Conservation (phyloP, 306 rosid species). For the Lupinus albus region DNA sequence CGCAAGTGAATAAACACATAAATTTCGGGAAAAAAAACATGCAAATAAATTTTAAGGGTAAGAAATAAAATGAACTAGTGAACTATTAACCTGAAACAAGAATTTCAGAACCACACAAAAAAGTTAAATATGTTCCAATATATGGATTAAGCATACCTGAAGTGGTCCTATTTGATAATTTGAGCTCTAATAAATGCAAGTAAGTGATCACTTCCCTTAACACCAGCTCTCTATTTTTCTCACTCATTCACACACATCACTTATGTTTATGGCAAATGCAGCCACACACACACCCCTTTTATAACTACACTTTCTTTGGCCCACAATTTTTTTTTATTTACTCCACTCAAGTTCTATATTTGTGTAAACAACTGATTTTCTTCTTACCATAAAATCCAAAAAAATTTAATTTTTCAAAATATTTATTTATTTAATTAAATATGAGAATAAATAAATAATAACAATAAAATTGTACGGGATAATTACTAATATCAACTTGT, state of each 20-base stretch:
- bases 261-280: not conserved
- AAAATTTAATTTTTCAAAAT: no score
- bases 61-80: not conserved
- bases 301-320: conserved; percentile 42
- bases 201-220: not conserved
- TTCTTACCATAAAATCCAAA: no score
- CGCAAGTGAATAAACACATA: not conserved
- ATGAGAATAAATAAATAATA: no score
- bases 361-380: no score
- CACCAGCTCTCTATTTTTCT: conserved; percentile 8
- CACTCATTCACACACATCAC: not conserved
- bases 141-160: conserved; percentile 43
- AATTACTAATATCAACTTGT: no score
- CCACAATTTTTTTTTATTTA: not conserved
- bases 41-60: not conserved
- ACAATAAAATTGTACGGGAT: no score
- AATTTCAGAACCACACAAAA: conserved; percentile 16
- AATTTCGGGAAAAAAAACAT: not conserved
- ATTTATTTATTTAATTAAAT: no score
- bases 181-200: conserved; percentile 5
- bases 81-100: not conserved
- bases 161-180: not conserved
- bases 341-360: no score
- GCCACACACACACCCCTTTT: conserved; percentile 36
- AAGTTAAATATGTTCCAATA: not conserved